Base-by-base conservation (phyloP, 805 yeast species). In the Ogataea angusta region DNA sequence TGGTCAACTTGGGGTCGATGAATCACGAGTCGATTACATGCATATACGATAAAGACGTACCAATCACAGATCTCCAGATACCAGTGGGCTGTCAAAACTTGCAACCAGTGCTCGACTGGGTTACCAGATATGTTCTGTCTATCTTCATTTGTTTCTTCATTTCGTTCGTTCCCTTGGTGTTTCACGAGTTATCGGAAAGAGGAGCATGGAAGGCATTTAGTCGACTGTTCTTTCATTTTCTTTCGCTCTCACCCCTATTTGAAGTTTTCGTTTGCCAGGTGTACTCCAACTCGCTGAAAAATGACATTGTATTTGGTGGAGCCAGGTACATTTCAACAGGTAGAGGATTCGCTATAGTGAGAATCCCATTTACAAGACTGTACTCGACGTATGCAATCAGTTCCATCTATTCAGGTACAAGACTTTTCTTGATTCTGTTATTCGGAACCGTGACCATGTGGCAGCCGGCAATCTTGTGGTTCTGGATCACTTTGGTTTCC, bases 251-350 rank as follows among this genome's bases (percentile, higher is more conserved):
- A 2, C 97, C 97, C 2, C 65, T 90, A 39, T 91, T 91, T 64
- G 98, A 91, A 60, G 97, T 91, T 6, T 89, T 91, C 65, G 96
- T 87, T 7, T 88, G 97, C 60, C 96, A 90, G 63, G 83, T 90
- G 7, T 91, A 91, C 60, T 85, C 97, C 4, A 77, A 78, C 52
- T 75, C 96, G 0, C 67, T 91, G 51, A 65, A 78, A 34, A 76
- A 78, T 36, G 93, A 90, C 62, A 69, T 91, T 36, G 73, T 89
- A 1, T 82, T 85, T 65, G 98, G 98, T 4, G 95, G 95, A 34
- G 98, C 98, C 1, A 74, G 80, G 40, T 91, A 91, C 57, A 84
- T 91, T 47, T 81, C 95, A 9, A 88, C 97, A 2, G 98, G 98
- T 2, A 70, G 98, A 65, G 95, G 96, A 1, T 85, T 90, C 69